Base-by-base conservation (phyloP, 192 early-diverging fungal genomes). In the Pilaira anomala region DNA sequence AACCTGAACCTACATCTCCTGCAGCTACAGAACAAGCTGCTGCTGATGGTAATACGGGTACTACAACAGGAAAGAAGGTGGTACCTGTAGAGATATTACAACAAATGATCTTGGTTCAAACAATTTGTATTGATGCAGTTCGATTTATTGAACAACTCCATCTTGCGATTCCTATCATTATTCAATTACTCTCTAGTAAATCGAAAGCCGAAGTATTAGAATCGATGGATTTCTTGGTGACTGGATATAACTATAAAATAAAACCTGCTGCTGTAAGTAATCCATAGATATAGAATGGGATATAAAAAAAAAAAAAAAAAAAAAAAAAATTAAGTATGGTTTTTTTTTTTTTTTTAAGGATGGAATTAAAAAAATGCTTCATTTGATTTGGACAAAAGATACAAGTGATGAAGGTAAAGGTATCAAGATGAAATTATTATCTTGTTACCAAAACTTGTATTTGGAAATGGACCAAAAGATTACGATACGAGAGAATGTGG, bases 121-220 rank as follows among this genome's bases (percentile, higher is more conserved):
- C 90, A 41, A 97, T 93, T 78, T 91, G 93, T 73, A 82, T 80
- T 13, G 96, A 97, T 68, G 94, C 91, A 6, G 80, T 96, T n/a
- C 74, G 81, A 22, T 98, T 98, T 73, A 84, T 92, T 24, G 72
- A 87, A 68, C 85, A 92, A 63, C 83, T 98, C 28, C 84, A 95
- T 36, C 80, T 80, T 7, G 83, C 87, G 0, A 84, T 90, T 36
- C 87, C 93, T 2, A 83, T 81, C 3, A 78, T 99, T 42, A 82
- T 87, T 30, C 87, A 93, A 74, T 81, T 98, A 2, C 79, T 99
- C 30, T 88, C 87, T 2, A 96, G 94, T 2, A 96, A 88, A 22
- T 85, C 80, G 50, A 98, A 98, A 66, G 71, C 87, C 12, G 98
- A 99, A 71, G 96, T 98, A 1, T 80, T 97, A 62, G 96, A 98